Evolutionary conservation across 768 basidiomycete species (phyloP), one percentile per base, ranked within the genome.

Genomic region (Amanita exitialis): DNA sequence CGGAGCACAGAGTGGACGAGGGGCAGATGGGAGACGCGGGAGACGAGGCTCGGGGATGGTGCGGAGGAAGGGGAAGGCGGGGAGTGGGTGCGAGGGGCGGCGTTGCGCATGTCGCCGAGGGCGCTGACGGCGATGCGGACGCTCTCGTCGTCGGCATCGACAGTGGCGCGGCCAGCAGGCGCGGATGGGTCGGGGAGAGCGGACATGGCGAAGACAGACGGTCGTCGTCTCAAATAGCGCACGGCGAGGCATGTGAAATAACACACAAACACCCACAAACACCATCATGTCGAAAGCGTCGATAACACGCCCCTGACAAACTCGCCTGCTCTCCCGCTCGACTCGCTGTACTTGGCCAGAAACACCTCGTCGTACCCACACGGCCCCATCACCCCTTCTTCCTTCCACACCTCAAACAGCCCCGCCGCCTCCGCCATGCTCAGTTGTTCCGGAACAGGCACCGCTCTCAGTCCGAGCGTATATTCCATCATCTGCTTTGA

Each of bases 91-190:
- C 43, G 20, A 44, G 38, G 32, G 38, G 63, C 61, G 52, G 75
- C 70, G 47, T 75, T 82, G 49, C 83, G 74, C 89, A 90, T 90
- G 59, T 86, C 83, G 23, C 76, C 87, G 13, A 91, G 72, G 0
- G 87, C 89, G 34, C 75, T 67, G 10, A 87, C 80, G 18, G 89
- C 90, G 61, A 90, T 90, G 47, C 80, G 76, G 0, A 89, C 86
- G 58, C 78, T 82, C 64, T 88, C 87, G 56, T 88, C 86, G 51
- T 85, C 76, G 59, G 71, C 70, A 44, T 73, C 69, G 16, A 49
- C 37, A 48, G 69, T 62, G 30, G 35, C 16, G 25, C 20, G 20
- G n/a, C 1, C 10, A 38, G 16, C 6, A 20, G 37, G 37, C 4
- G 8, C 15, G 7, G 37, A 6, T 2, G 32, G 1, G 12, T n/a